Conservation (phyloP, 2,329 filamentous ascomycete genomes). For the Pyricularia grisea region DNA sequence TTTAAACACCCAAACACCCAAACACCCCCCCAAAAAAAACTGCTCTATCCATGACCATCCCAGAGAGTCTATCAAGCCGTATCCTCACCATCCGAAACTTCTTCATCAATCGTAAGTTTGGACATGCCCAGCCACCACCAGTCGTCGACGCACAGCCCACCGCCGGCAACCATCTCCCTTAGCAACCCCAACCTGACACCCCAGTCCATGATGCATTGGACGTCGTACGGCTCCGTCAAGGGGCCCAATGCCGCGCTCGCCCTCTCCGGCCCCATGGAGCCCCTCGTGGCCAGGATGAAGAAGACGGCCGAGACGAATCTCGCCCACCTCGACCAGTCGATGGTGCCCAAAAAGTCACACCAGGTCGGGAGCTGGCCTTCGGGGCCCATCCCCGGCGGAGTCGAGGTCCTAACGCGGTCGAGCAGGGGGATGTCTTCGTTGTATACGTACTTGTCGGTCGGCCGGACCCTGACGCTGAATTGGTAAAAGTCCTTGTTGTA, state of each 20-base stretch:
- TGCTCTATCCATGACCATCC: neutral
- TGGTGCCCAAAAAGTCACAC: conserved; percentile 57
- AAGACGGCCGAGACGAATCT: conserved; percentile 53
- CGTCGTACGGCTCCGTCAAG: conserved; percentile 54
- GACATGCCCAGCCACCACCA: conserved; percentile 60
- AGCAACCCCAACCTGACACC: conserved; percentile 43
- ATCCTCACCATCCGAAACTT: neutral
- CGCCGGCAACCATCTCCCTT: conserved; percentile 22
- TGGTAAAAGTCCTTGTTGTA: conserved; percentile 57
- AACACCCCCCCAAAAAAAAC: neutral
- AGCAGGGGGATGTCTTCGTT: conserved; percentile 11
- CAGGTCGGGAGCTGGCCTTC: conserved; percentile 55
- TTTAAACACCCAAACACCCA: neutral
- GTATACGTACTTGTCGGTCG: conserved; percentile 48
- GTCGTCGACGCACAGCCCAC: conserved; percentile 32
- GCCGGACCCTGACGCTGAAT: conserved; percentile 51
- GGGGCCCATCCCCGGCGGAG: conserved; percentile 17
- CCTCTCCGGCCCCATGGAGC: conserved; percentile 42
- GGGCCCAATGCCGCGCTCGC: conserved; percentile 47
- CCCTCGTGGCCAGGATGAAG: conserved; percentile 52
- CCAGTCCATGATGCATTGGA: conserved; percentile 50
- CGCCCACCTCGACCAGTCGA: conserved; percentile 53
- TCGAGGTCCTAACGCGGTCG: neutral
- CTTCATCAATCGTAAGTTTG: conserved; percentile 9
- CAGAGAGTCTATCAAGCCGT: neutral